Evolutionary conservation across 164 flowering plant genomes (phyloP), one percentile per base, ranked within the genome.

Genomic region (Chimonanthus praecox): DNA sequence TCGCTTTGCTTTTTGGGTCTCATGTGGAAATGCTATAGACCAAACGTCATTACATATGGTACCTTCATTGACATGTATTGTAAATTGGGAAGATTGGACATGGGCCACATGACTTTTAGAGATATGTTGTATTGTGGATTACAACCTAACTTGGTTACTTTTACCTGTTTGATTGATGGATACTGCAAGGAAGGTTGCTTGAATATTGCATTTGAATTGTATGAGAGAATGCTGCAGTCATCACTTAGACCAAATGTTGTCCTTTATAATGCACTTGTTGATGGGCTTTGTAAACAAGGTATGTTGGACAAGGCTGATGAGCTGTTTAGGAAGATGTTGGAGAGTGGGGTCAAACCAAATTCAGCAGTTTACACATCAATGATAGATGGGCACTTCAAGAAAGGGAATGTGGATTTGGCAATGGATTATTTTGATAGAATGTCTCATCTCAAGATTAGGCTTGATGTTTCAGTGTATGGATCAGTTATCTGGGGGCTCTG

Each of bases 111-210:
- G 47, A 63, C 74, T 20, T 69, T 78, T 64, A 49, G 54, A 5
- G 82, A 73, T 48, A 83, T 83, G 84, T 47, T 7, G 16, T 68
- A 43, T 64, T 71, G 49, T 60, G 78, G 80, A 18, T 58, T 85
- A 50, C 67, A 62, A 33, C 83, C 85, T 4, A 85, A 85, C 80
- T 69, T 75, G 68, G 75, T 81, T 74, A 72, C 75, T n/a, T 81
- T 74, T 71, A 83, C 85, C 54, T 73, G 77, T 73, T 80, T 83
- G 77, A 83, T 85, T 69, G 83, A 85, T 75, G 84, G 84, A 67
- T 69, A 69, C 70, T 85, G 83, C 70, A 85, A 78, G 73, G 65
- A 49, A 64, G 87, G 84, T 49, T 47, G 75, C 63, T 47, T 83
- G 68, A 79, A 83, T 64, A 75, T 58, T 71, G 87, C 87, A 2